These are phyloP conservation scores for Boletus eberwhitei DNA, from an alignment of 768 basidiomycete species.

Conservation along the genomic window DNA sequence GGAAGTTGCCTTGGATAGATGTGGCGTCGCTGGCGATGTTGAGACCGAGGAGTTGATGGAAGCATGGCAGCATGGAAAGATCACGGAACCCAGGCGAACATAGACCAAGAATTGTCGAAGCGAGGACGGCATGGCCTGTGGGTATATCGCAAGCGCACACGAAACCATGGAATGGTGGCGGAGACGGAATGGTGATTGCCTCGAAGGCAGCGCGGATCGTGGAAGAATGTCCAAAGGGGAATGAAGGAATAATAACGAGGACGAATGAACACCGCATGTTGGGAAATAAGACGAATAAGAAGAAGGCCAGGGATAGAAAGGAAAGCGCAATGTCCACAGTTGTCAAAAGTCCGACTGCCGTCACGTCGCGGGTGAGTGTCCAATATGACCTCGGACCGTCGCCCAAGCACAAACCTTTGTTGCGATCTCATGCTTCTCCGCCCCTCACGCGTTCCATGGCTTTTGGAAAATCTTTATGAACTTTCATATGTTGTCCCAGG, in stretches of 20 bases:
- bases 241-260: constrained; percentile 20
- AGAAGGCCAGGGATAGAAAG: constrained; percentile 15
- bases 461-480: constrained; percentile 51
- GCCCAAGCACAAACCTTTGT: constrained; percentile 17
- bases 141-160: constrained; percentile 20
- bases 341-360: constrained; percentile 27
- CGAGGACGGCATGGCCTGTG: constrained; percentile 17
- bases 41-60: constrained; percentile 25
- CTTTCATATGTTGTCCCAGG: constrained; percentile 83
- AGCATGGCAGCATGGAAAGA: constrained; percentile 22
- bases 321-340: constrained; percentile 25
- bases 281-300: constrained; percentile 25
- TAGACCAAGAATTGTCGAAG: constrained; percentile 17
- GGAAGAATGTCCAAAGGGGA: constrained; percentile 24
- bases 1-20: constrained; percentile 16
- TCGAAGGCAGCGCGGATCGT: constrained; percentile 15
- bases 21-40: background rate
- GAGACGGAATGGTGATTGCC: constrained; percentile 15
- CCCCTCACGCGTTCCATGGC: constrained; percentile 24
- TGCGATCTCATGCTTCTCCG: constrained; percentile 19
- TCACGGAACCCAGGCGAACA: constrained; percentile 18
- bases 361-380: constrained; percentile 16
- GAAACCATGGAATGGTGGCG: constrained; percentile 8
- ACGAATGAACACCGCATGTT: constrained; percentile 23
- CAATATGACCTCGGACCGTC: constrained; percentile 22